Percentiles rank a stretch among this genome's conserved stretches.
Evolutionary conservation across 169 alveolate genomes (phyloP).

Genomic region (Eimeria nieschulzi): DNA sequence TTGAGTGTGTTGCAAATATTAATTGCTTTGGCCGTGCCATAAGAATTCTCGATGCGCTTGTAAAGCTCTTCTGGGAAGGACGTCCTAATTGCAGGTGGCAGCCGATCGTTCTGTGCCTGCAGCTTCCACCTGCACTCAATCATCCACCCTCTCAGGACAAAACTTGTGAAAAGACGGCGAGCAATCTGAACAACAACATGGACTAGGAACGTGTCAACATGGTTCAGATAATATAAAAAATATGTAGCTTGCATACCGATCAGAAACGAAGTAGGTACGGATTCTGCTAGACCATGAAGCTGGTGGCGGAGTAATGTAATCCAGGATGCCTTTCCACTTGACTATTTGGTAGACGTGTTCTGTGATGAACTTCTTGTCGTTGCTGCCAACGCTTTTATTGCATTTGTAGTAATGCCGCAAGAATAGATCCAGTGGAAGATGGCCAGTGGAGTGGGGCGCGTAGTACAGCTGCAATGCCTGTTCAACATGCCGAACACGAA

Average conservation of each 20-base stretch:
- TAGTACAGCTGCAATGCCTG: constrained; percentile 81
- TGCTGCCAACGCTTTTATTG: constrained; percentile 61
- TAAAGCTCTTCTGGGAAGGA: constrained; percentile 88
- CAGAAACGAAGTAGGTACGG: constrained; percentile 81
- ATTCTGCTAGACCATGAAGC: constrained; percentile 82
- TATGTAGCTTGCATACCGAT: constrained; percentile 62
- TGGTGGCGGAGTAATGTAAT: constrained; percentile 83
- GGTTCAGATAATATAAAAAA: not conserved
- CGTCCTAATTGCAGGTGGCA: constrained; percentile 86
- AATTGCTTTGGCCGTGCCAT: constrained; percentile 84
- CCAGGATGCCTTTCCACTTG: constrained; percentile 85
- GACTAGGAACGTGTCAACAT: not conserved
- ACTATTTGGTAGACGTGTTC: constrained; percentile 82
- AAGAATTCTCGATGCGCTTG: constrained; percentile 80
- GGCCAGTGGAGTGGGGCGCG: constrained; percentile 64
- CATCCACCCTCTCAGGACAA: not conserved
- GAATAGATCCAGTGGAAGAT: constrained; percentile 72
- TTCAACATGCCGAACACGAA: constrained; percentile 84
- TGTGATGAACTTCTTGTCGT: constrained; percentile 82
- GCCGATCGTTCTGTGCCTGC: constrained; percentile 83
- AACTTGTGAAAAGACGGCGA: not conserved
- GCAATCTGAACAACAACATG: too few species aligned
- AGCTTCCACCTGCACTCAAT: constrained; percentile 84
- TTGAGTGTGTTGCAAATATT: constrained; percentile 85
- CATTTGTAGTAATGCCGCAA: constrained; percentile 68